These are phyloP conservation scores for Musa itinerans DNA, from an alignment of 176 grass and related monocot species.

Conservation along the genomic window DNA sequence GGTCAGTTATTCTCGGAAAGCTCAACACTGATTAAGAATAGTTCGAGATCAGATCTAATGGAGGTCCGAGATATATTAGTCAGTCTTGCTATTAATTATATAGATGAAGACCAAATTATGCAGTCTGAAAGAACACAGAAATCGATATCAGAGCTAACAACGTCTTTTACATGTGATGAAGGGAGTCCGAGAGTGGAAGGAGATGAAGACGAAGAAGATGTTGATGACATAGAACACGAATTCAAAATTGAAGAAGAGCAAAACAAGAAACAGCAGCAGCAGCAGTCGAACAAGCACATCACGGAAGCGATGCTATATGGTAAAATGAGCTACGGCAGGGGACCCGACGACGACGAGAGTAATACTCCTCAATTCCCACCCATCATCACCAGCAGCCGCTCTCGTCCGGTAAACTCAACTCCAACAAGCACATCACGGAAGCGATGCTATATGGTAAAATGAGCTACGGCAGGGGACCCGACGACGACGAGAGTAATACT, in stretches of 20 bases:
- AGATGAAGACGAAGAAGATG: slow-evolving; percentile 17
- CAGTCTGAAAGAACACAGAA: too few relatives aligned
- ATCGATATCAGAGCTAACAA: slow-evolving; percentile 20
- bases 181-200: slow-evolving; percentile 17
- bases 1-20: slow-evolving; percentile 20
- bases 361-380: slow-evolving; percentile 61
- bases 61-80: too few relatives aligned
- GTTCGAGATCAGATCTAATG: too few relatives aligned
- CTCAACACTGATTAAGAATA: too few relatives aligned
- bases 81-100: too few relatives aligned
- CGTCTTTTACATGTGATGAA: not conserved
- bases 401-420: slow-evolving; percentile 47
- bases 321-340: slow-evolving; percentile 50
- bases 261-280: slow-evolving; percentile 22
- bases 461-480: slow-evolving; percentile 52
- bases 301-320: slow-evolving; percentile 33
- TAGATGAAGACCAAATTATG: too few relatives aligned
- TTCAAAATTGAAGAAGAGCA: slow-evolving; percentile 18
- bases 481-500: slow-evolving; percentile 33
- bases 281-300: slow-evolving; percentile 53
- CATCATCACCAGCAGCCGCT: slow-evolving; percentile 76
- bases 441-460: slow-evolving; percentile 20
- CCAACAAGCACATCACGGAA: slow-evolving; percentile 59
- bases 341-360: slow-evolving; percentile 28
- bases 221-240: slow-evolving; percentile 16